Base-by-base conservation (phyloP, 805 yeast species). In the Kuraishia floccosa region DNA sequence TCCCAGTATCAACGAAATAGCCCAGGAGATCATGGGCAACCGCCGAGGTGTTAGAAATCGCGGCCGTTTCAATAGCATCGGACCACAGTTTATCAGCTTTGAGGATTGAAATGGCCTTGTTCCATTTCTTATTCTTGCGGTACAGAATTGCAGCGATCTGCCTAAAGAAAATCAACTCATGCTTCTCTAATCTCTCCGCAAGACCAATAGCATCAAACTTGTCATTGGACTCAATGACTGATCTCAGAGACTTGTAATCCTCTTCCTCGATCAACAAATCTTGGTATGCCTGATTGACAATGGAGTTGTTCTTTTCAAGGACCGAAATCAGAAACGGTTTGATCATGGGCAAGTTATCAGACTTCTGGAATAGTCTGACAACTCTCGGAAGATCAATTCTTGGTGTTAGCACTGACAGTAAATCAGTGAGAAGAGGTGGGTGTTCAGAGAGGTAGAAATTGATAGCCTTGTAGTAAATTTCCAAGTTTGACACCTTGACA, bases 1-100 rank as follows among this genome's bases (percentile, higher is more conserved):
- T 91, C 43, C 95, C 97, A 24, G 94, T 84, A 46, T 89, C 96
- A 37, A 91, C 96, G 55, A 91, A 91, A 62, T 89, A 91, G 32
- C 79, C 70, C 53, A 91, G 63, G 40, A 84, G 63, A 37, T 91
- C 97, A 54, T 84, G 89, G 22, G 94, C 87, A 49, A 89, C 79
- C 52, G 82, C 86, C 8, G 72, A 48, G 41, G 78, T 77, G 39
- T 72, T 72, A 13, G 96, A 86, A 35, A 76, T 60, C 12, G 95
- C 75, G 16, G 95, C 96, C 7, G 97, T 87, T 50, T 75, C 83
- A 50, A 91, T 81, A 39, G 95, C 87, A 55, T 87, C 96, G 35
- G 79, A 66, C 97, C 96, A 91, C 46, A 91, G 67, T 58, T 83
- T 85, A 63, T 91, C 97, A 38, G 79, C 71, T 65, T 91, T 91